Evolutionary conservation across 1,284 basidiomycete genomes (phyloP).

Genomic region (Blastosporella zonata): DNA sequence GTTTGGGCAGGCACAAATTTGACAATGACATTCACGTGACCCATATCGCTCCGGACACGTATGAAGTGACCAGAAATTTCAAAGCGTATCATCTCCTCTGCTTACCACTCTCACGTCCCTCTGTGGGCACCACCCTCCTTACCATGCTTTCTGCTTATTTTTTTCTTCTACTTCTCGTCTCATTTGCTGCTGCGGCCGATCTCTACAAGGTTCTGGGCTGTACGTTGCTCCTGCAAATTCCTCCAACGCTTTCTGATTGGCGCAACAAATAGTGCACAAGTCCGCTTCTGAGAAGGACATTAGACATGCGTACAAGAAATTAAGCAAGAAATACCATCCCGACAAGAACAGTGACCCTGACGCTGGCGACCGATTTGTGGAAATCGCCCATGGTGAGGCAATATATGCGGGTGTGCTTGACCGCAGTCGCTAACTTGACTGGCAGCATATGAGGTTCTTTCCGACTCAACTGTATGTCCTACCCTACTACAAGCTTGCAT

Average conservation of each 20-base stretch:
- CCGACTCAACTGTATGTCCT: slow-evolving; percentile 65
- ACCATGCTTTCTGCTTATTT: slow-evolving; percentile 34
- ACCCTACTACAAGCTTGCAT: background rate
- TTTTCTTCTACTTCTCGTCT: slow-evolving; percentile 42
- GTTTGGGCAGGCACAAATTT: background rate
- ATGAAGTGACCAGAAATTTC: slow-evolving; percentile 8
- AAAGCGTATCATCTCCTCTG: background rate
- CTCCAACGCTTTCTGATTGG: slow-evolving; percentile 9
- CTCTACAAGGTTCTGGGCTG: slow-evolving; percentile 74
- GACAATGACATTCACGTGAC: slow-evolving; percentile 12
- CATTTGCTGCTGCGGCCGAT: slow-evolving; percentile 60
- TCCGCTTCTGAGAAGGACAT: slow-evolving; percentile 86
- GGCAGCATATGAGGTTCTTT: slow-evolving; percentile 90
- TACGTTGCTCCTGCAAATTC: slow-evolving; percentile 39
- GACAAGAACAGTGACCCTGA: slow-evolving; percentile 89
- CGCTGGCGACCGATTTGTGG: slow-evolving; percentile 84
- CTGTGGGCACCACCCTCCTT: slow-evolving; percentile 22
- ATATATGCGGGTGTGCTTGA: background rate
- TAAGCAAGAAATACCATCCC: slow-evolving; percentile 89
- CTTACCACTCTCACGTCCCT: slow-evolving; percentile 7
- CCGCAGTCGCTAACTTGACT: slow-evolving; percentile 6
- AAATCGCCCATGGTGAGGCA: slow-evolving; percentile 78
- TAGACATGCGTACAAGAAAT: slow-evolving; percentile 85
- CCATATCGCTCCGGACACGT: slow-evolving; percentile 20
- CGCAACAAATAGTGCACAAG: slow-evolving; percentile 54